Evolutionary conservation across 179 eudicot species (phyloP).

Genomic region (Camellia oleifera): DNA sequence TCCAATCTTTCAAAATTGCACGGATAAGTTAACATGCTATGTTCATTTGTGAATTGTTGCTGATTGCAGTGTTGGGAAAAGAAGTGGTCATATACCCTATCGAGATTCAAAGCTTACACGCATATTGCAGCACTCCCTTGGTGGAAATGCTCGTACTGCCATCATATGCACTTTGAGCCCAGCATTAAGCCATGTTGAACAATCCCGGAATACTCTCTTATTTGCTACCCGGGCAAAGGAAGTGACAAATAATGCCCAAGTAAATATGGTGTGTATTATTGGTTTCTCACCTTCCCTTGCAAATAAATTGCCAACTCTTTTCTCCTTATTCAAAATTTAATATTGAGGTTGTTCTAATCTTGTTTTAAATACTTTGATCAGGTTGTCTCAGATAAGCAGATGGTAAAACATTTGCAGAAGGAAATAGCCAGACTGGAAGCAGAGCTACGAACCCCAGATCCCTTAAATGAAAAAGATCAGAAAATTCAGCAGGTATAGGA

Average conservation of each 20-base stretch:
- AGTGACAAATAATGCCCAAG: conserved; percentile 95
- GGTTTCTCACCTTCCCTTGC: not conserved
- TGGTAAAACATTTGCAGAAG: conserved; percentile 93
- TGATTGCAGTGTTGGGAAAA: conserved; percentile 66
- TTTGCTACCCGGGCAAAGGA: conserved; percentile 94
- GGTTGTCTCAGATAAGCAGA: conserved; percentile 94
- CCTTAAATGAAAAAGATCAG: conserved; percentile 62
- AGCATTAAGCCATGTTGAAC: conserved; percentile 77
- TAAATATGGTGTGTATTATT: conserved; percentile 68
- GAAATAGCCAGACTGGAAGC: conserved; percentile 97
- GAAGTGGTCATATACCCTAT: conserved; percentile 91
- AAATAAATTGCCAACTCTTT: not conserved
- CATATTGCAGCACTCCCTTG: conserved; percentile 88
- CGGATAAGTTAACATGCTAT: not conserved
- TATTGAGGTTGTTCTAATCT: not conserved
- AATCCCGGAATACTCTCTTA: conserved; percentile 69
- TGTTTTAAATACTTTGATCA: conserved; percentile 24
- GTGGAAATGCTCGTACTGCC: conserved; percentile 99
- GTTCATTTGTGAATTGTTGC: not conserved
- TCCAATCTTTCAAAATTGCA: not conserved
- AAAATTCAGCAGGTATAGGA: conserved; percentile 71
- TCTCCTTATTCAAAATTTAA: not conserved
- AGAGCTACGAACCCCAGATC: conserved; percentile 78
- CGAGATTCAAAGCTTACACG: conserved; percentile 95
- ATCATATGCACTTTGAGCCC: conserved; percentile 96